A percentile compares a stretch with the other conserved stretches of the same genome.
Evolutionary conservation across 2,329 filamentous ascomycete genomes (phyloP).

Genomic region (Cladosporium sp.): DNA sequence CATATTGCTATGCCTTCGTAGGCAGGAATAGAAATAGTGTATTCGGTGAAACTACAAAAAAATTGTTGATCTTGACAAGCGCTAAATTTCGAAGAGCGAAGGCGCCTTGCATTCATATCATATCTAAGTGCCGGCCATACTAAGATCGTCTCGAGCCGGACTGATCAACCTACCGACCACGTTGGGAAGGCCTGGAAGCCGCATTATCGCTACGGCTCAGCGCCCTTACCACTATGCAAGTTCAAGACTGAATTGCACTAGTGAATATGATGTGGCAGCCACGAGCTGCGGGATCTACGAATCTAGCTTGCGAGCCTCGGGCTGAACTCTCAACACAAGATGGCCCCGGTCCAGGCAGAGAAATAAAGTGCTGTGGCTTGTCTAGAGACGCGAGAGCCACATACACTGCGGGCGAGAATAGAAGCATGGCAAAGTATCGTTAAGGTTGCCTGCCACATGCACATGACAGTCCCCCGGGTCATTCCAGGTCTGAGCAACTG

Average conservation of each 20-base stretch:
- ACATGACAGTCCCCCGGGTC: not conserved
- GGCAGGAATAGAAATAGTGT: not conserved
- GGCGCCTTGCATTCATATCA: conserved; percentile 4
- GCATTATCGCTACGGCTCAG: conserved; percentile 1
- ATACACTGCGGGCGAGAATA: not conserved
- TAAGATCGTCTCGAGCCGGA: not conserved
- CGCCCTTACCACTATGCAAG: conserved; percentile 1
- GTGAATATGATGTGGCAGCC: not conserved
- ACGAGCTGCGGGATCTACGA: not conserved
- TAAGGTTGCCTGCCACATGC: not conserved
- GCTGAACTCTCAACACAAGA: not conserved
- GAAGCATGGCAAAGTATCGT: not conserved
- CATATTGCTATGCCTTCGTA: not conserved
- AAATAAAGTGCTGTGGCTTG: conserved; percentile 12
- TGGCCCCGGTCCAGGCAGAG: not conserved
- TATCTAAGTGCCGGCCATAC: not conserved
- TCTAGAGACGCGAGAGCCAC: not conserved
- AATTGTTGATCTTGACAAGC: not conserved
- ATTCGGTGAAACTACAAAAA: not conserved
- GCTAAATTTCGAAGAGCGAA: not conserved
- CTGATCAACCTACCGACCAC: not conserved
- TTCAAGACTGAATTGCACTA: conserved; percentile 1
- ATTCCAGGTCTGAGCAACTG: not conserved
- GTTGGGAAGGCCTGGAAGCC: not conserved
- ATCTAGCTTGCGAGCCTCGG: not conserved